phyloP scores from a whole-genome alignment of 257 asterid genomes.

The Agastache rugosa region DNA sequence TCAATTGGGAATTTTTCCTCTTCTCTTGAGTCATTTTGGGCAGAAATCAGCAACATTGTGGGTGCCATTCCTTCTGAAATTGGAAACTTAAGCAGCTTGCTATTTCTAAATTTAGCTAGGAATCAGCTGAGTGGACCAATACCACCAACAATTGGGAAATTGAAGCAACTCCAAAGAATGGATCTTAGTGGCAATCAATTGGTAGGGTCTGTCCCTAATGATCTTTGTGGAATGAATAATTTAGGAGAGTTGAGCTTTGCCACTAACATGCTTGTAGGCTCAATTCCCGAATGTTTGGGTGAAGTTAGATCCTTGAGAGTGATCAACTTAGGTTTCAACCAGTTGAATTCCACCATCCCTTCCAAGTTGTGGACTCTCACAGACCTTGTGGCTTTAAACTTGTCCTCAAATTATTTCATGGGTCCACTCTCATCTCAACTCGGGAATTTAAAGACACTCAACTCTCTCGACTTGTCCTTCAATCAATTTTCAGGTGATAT shows the following conservation, averaged over 20 bases:
- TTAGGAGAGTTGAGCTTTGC: not conserved
- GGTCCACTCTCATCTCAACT: slow-evolving; percentile 4
- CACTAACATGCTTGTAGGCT: not conserved
- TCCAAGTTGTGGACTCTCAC: not conserved
- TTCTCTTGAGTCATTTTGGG: not conserved
- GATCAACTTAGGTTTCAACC: not conserved
- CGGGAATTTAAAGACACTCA: not conserved
- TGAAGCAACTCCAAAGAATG: not conserved
- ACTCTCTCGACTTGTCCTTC: not conserved
- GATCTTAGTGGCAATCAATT: not conserved
- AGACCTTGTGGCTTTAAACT: not conserved
- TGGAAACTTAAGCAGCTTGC: not conserved
- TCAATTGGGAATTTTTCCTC: not conserved
- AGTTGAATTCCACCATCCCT: slow-evolving; percentile 11
- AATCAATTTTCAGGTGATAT: slow-evolving; percentile 18
- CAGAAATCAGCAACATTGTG: not conserved
- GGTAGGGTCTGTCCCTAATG: not conserved
- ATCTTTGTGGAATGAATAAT: not conserved
- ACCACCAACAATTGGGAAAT: not conserved
- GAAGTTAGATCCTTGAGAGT: not conserved
- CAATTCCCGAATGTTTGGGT: not conserved
- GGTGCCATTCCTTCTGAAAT: not conserved
- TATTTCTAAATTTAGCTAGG: not conserved
- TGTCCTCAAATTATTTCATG: not conserved
- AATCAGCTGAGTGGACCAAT: not conserved